Conservation (phyloP, 805 yeast genomes). For the Zygoascus tannicola region DNA sequence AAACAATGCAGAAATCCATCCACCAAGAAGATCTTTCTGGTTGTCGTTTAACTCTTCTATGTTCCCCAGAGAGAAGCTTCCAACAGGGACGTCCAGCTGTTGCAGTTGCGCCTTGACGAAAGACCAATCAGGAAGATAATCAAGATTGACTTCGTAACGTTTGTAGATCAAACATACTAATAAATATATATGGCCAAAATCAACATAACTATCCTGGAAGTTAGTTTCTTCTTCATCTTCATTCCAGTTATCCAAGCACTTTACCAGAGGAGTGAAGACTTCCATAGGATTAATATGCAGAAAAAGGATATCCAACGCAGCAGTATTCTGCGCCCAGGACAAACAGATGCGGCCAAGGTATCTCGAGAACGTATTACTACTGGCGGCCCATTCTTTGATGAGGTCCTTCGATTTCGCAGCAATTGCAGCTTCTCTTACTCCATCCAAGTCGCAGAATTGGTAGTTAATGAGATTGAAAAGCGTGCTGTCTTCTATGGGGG, state of each 20-base stretch:
- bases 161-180: slow-evolving; percentile 35
- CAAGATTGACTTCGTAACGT: slow-evolving; percentile 23
- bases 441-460: slow-evolving; percentile 38
- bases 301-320: slow-evolving; percentile 36
- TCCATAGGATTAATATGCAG: slow-evolving; percentile 37
- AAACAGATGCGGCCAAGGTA: slow-evolving; percentile 44
- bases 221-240: slow-evolving; percentile 44
- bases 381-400: slow-evolving; percentile 20
- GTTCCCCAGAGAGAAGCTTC: not conserved
- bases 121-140: not conserved
- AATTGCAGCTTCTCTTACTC: slow-evolving; percentile 38
- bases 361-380: slow-evolving; percentile 30
- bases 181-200: slow-evolving; percentile 54
- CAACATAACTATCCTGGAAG: slow-evolving; percentile 58
- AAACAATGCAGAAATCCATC: slow-evolving; percentile 75
- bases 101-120: not conserved
- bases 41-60: slow-evolving; percentile 17
- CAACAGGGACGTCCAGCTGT: not conserved
- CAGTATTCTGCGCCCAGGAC: slow-evolving; percentile 37
- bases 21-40: slow-evolving; percentile 35
- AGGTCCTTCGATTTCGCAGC: slow-evolving; percentile 33
- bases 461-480: slow-evolving; percentile 39
- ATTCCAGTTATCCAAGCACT: slow-evolving; percentile 42
- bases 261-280: slow-evolving; percentile 38
- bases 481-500: slow-evolving; percentile 44